Percentiles rank a stretch among this genome's conserved stretches.
Evolutionary conservation across 75 land plant species (phyloP).

Genomic region (Isoetes taiwanensis): DNA sequence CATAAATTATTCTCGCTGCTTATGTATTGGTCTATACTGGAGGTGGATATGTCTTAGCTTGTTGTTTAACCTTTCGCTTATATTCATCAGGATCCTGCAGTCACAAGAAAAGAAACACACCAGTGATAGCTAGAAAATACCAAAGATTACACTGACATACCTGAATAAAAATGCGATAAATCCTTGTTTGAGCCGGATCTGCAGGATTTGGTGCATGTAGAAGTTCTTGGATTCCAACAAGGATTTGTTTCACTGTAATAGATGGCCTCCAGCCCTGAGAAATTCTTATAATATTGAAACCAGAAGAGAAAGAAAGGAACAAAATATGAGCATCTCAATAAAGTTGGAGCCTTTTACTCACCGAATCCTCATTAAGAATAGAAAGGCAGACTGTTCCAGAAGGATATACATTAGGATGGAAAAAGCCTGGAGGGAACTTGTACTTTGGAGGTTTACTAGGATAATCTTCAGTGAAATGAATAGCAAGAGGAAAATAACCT

Average conservation of each 20-base stretch:
- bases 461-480: conserved; percentile 92
- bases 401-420: conserved; percentile 97
- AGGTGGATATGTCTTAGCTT: conserved; percentile 65
- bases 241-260: conserved; percentile 90
- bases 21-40: too few relatives aligned
- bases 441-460: conserved; percentile 99
- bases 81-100: conserved; percentile 51
- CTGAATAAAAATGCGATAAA: conserved; percentile 74
- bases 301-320: conserved; percentile 1
- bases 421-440: conserved; percentile 81
- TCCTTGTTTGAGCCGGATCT: conserved; percentile 87
- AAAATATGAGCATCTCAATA: too few relatives aligned
- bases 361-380: conserved; percentile 88
- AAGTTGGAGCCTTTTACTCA: conserved; percentile 24
- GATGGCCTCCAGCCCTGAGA: conserved; percentile 98
- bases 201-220: conserved; percentile 84
- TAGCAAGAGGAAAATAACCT: conserved; percentile 57
- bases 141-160: conserved; percentile 14
- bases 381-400: conserved; percentile 96
- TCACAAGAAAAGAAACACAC: background rate
- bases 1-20: too few relatives aligned
- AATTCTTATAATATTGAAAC: background rate
- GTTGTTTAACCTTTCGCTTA: conserved; percentile 46
- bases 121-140: too few relatives aligned
- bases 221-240: conserved; percentile 88